Base-by-base conservation (phyloP, 352 stramenopile species). In the Globisporangium paroecandrum region DNA sequence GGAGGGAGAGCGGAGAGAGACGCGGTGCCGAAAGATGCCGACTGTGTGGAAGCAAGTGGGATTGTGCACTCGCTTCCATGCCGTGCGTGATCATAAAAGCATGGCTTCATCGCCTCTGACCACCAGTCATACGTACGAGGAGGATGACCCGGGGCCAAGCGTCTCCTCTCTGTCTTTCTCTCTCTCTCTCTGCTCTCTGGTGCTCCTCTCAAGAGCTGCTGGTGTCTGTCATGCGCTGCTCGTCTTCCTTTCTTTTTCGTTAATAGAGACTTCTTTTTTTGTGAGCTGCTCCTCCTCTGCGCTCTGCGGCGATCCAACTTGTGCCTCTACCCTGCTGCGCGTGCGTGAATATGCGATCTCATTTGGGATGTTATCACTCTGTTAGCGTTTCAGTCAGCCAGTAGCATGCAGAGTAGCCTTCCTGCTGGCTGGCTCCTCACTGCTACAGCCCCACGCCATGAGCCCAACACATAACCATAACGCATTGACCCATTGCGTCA, bases 241-340 rank as follows among this genome's bases (percentile, higher is more conserved):
- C 8, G 32, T 38, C 32, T n/a, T 22, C 22, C 2, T 20, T 51
- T 51, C 43, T 24, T 24, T 51, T 24, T n/a, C 43, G 43, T 12
- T 51, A 51, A 51, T 51, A 51, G 43, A 51, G 43, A 51, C 7
- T 51, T 51, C 15, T n/a, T 51, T 51, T 49, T 49, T 49, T 49
- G 43, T 20, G 43, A 22, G 43, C 9, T 51, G 15, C 43, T 49
- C 15, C 41, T 51, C 43, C 3, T 32, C 29, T 32, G 29, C 29
- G 29, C 6, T 51, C 18, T 51, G 43, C 43, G 43, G 43, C 0
- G 43, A 24, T 24, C 43, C 6, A 12, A 22, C 15, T 12, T 8
- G 38, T 46, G 38, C 38, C 18, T 46, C 36, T 46, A 46, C 38
- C 38, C 43, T 24, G 18, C 18, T 22, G 18, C 43, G 1, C 15